Base-by-base conservation (phyloP, 768 basidiomycete species). In the Termitomyces eurrhizus region DNA sequence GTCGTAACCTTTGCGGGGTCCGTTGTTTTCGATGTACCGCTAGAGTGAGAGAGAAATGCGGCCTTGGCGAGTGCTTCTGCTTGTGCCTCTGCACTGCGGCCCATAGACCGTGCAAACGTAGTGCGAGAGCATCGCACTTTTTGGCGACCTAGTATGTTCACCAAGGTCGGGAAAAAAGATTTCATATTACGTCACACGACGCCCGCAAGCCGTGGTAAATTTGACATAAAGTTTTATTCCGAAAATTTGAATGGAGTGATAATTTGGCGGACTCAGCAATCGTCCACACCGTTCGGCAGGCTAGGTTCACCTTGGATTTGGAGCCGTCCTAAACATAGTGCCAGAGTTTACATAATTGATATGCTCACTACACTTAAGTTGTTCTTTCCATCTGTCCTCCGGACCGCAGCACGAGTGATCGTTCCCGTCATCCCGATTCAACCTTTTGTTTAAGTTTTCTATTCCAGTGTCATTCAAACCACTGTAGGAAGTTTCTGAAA, bases 61-160 rank as follows among this genome's bases (percentile, higher is more conserved):
- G 44, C 45, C 24, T 24, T 21, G 21, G 48, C 52, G 41, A 59
- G 57, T 14, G 41, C 60, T 18, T 61, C 61, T 8, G 63, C 64
- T 62, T 68, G 66, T 6, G 46, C 57, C 54, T 67, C 67, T 45
- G 62, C 68, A 52, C 69, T 72, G 35, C 50, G 65, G 52, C 61
- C 69, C 65, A 74, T 66, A 24, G 60, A 68, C 13, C 76, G 69
- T 26, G 37, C 21, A 51, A 52, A 33, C 16, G 12, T 50, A 36
- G 53, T 36, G 7, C 33, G 41, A 42, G 29, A 36, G 41, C 62
- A 65, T 67, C 12, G 59, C 44, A 45, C 60, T 36, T 52, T 66
- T 18, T 56, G 61, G n/a, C 63, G 57, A 56, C 59, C 59, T 49
- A 44, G 42, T 44, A 59, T 37, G 37, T 51, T 60, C 46, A 60